Conservation (phyloP, 2,329 filamentous ascomycete species). For the Teratosphaeria destructans region DNA sequence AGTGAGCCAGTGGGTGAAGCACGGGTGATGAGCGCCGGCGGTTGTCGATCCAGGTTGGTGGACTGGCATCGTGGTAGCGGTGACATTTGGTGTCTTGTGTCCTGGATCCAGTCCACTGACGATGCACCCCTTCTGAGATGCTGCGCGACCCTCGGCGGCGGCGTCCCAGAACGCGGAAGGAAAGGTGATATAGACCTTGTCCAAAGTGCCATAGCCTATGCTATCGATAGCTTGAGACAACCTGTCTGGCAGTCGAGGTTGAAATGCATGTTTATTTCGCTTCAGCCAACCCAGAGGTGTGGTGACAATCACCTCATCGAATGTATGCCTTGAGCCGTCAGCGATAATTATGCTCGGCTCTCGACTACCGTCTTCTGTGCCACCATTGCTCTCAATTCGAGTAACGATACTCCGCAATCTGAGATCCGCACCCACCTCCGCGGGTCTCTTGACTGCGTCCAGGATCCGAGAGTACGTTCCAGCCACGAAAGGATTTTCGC, state of each 20-base stretch:
- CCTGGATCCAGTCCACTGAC: conserved; percentile 2
- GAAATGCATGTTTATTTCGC: conserved; percentile 46
- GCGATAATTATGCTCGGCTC: conserved; percentile 42
- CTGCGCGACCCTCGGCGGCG: not conserved
- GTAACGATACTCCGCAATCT: conserved; percentile 39
- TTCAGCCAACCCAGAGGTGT: conserved; percentile 60
- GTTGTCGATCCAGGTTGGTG: conserved; percentile 15
- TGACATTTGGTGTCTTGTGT: conserved; percentile 25
- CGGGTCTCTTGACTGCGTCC: conserved; percentile 49
- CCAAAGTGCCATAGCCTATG: conserved; percentile 60
- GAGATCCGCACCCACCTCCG: conserved; percentile 45
- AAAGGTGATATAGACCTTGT: conserved; percentile 60
- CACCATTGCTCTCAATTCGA: conserved; percentile 25
- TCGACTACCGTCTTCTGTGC: not conserved
- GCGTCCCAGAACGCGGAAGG: conserved; percentile 62
- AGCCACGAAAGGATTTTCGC: conserved; percentile 54
- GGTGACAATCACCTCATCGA: conserved; percentile 61
- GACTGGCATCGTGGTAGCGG: conserved; percentile 27
- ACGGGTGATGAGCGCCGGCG: conserved; percentile 30
- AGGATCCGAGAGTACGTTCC: conserved; percentile 52
- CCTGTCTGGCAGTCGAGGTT: conserved; percentile 48
- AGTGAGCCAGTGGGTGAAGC: conserved; percentile 66
- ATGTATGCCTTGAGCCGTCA: conserved; percentile 38
- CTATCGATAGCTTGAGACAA: conserved; percentile 52
- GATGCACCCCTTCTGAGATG: not conserved